Conservation (phyloP, 2,329 filamentous ascomycete genomes). For the Albophoma yamanashiensis region DNA sequence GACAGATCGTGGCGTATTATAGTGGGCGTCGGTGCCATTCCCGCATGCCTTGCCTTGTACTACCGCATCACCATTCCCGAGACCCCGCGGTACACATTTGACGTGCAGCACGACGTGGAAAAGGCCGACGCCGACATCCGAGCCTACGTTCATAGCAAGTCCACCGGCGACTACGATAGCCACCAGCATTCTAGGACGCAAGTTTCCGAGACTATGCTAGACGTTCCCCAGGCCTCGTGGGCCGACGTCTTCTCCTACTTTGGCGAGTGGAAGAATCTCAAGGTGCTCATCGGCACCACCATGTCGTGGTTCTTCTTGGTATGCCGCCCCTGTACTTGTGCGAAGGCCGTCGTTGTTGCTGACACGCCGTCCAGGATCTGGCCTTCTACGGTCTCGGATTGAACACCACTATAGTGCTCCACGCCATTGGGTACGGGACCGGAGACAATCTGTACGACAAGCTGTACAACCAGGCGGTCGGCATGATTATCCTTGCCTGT, state of each 20-base stretch:
- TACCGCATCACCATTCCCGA: slow-evolving; percentile 80
- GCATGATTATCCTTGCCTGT: slow-evolving; percentile 66
- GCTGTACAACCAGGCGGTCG: slow-evolving; percentile 62
- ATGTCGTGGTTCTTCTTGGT: slow-evolving; percentile 72
- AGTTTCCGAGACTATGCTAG: slow-evolving; percentile 38
- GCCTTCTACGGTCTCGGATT: slow-evolving; percentile 62
- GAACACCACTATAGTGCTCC: slow-evolving; percentile 64
- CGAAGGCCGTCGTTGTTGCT: neutral
- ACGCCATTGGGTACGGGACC: slow-evolving; percentile 59
- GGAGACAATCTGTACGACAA: slow-evolving; percentile 55
- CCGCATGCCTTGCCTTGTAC: slow-evolving; percentile 71
- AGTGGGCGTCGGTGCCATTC: slow-evolving; percentile 68
- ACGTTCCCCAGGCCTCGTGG: slow-evolving; percentile 60
- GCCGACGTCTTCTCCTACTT: slow-evolving; percentile 59
- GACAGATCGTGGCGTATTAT: slow-evolving; percentile 78
- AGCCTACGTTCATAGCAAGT: slow-evolving; percentile 40
- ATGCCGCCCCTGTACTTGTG: slow-evolving; percentile 5
- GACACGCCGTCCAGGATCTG: slow-evolving; percentile 37
- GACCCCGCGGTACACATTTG: slow-evolving; percentile 75
- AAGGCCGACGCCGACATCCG: slow-evolving; percentile 66
- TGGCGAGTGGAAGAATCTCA: slow-evolving; percentile 56
- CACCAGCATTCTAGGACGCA: slow-evolving; percentile 41
- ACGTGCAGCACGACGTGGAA: slow-evolving; percentile 64
- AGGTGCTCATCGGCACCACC: slow-evolving; percentile 64
- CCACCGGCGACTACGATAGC: slow-evolving; percentile 36